Evolutionary conservation across 169 alveolate genomes (phyloP).

Genomic region (Cystoisospora suis): DNA sequence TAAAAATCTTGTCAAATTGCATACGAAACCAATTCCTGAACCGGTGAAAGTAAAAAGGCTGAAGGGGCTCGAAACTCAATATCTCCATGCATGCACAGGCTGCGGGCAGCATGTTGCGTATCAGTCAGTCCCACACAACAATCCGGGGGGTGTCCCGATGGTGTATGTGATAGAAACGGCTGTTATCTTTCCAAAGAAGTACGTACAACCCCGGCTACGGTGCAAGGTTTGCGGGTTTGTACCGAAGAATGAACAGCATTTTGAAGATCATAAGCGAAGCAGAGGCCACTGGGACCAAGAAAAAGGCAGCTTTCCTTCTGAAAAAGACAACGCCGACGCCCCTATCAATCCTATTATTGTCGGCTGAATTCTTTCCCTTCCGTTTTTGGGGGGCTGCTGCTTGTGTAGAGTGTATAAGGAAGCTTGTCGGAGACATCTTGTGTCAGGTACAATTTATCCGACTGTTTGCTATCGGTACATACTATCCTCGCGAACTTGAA

Average conservation of each 20-base stretch:
- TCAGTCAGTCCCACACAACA: conserved; percentile 58
- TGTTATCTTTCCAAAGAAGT: conserved; percentile 25
- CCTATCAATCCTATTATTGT: conserved; percentile 66
- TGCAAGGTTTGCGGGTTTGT: conserved; percentile 63
- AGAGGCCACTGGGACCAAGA: conserved; percentile 62
- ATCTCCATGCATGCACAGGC: conserved; percentile 47
- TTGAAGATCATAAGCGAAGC: conserved; percentile 58
- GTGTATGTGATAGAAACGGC: conserved; percentile 41
- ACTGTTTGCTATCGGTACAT: too few relatives aligned
- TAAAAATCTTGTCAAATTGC: conserved; percentile 24
- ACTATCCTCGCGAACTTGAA: too few relatives aligned
- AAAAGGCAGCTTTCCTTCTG: conserved; percentile 18
- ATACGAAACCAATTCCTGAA: conserved; percentile 28
- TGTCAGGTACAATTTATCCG: too few relatives aligned
- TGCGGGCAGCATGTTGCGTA: conserved; percentile 58
- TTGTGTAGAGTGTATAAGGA: too few relatives aligned
- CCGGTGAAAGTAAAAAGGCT: conserved; percentile 46
- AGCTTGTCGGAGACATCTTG: too few relatives aligned
- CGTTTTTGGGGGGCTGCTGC: not conserved
- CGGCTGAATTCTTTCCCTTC: not conserved
- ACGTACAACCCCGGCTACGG: not conserved
- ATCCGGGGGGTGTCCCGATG: not conserved
- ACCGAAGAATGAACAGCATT: conserved; percentile 44
- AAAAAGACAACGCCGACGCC: conserved; percentile 47
- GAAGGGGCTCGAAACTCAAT: conserved; percentile 64